phyloP scores from a whole-genome alignment of 1,139 yeast species.

The Blastobotrys elegans region DNA sequence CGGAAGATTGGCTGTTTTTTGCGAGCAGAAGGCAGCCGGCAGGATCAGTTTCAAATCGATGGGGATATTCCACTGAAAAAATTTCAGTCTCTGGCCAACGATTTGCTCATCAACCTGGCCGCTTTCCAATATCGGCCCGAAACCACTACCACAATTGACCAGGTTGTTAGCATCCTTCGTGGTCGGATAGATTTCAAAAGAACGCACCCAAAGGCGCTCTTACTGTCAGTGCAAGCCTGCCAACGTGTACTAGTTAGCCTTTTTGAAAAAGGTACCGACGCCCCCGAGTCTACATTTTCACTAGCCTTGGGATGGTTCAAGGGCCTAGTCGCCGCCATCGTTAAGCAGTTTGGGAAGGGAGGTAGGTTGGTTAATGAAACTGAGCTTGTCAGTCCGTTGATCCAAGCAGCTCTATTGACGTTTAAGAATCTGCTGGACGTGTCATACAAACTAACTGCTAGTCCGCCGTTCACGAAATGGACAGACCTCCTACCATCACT shows the following conservation, averaged over 20 bases:
- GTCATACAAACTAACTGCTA: too few species aligned
- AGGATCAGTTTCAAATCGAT: neutral
- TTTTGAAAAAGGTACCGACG: neutral
- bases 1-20: neutral
- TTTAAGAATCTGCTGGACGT: too few species aligned
- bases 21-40: slow-evolving; percentile 5
- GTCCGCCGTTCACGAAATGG: too few species aligned
- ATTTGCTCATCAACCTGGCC: neutral
- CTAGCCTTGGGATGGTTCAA: neutral
- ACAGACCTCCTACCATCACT: neutral
- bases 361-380: neutral
- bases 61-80: neutral
- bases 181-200: neutral
- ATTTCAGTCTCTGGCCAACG: slow-evolving; percentile 1
- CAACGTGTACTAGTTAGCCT: neutral
- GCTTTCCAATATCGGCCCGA: slow-evolving; percentile 4
- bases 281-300: neutral
- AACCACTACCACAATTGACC: neutral
- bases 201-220: neutral
- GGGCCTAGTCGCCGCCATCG: neutral
- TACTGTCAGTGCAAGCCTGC: neutral
- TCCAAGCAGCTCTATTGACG: too few species aligned
- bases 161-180: neutral
- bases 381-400: neutral
- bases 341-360: neutral